These are phyloP conservation scores for Geotrichum citri-aurantii DNA, from an alignment of 1,139 yeast genomes.

Conservation along the genomic window DNA sequence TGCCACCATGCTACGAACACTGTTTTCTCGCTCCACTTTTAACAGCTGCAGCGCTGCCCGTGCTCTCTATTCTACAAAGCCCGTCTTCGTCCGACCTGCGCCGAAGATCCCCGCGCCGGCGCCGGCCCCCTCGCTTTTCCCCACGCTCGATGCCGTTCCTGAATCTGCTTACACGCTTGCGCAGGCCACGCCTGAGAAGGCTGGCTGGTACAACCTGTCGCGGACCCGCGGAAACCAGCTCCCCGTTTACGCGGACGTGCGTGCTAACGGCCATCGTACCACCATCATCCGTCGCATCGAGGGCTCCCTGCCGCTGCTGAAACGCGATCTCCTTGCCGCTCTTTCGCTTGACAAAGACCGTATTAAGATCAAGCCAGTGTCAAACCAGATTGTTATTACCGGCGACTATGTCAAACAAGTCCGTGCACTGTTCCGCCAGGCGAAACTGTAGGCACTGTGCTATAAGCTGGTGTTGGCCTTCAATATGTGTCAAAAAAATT, in stretches of 20 bases:
- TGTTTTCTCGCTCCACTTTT: neutral
- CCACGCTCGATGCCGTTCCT: slow-evolving; percentile 14
- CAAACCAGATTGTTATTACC: slow-evolving; percentile 32
- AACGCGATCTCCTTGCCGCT: slow-evolving; percentile 29
- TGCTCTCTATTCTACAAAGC: slow-evolving; percentile 11
- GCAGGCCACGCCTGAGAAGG: slow-evolving; percentile 1
- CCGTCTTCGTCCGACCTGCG: slow-evolving; percentile 1
- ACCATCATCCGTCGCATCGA: slow-evolving; percentile 33
- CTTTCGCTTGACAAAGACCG: slow-evolving; percentile 28
- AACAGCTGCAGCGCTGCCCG: slow-evolving; percentile 1
- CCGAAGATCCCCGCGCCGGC: slow-evolving; percentile 14
- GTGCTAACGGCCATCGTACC: slow-evolving; percentile 33
- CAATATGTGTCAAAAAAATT: neutral
- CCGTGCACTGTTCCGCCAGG: slow-evolving; percentile 10
- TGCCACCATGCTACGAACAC: slow-evolving; percentile 6
- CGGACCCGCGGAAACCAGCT: slow-evolving; percentile 33
- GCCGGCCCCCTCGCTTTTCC: slow-evolving; percentile 14
- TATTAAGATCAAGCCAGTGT: slow-evolving; percentile 33
- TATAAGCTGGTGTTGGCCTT: neutral
- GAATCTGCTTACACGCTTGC: slow-evolving; percentile 6
- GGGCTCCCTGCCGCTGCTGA: slow-evolving; percentile 32
- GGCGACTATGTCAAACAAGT: slow-evolving; percentile 27
- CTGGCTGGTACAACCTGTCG: slow-evolving; percentile 31
- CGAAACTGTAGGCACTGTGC: neutral
- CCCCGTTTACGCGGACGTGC: slow-evolving; percentile 35